These are phyloP conservation scores for Ogataea pignaliae DNA, from an alignment of 805 yeast species.

Conservation along the genomic window DNA sequence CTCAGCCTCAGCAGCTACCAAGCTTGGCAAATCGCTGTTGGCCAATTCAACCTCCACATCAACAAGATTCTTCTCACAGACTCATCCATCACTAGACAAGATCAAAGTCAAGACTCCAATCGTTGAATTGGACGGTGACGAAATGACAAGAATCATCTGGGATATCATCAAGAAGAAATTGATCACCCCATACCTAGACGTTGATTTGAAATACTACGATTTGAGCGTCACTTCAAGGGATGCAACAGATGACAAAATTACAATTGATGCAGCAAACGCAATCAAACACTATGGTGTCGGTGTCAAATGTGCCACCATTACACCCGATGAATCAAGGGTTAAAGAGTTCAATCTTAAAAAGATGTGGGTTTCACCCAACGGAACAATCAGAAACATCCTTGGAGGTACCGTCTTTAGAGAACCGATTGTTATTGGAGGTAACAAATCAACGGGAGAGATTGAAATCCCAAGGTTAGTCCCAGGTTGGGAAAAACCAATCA, in stretches of 20 bases:
- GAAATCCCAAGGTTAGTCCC: constrained; percentile 82
- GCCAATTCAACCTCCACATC: background rate
- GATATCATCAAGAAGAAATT: constrained; percentile 79
- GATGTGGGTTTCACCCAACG: constrained; percentile 98
- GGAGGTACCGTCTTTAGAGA: constrained; percentile 98
- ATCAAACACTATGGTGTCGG: constrained; percentile 87
- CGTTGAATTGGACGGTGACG: constrained; percentile 98
- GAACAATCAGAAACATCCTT: constrained; percentile 90
- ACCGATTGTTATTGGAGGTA: constrained; percentile 68
- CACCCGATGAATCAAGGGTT: constrained; percentile 97
- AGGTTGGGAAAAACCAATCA: constrained; percentile 92
- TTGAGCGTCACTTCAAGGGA: constrained; percentile 85
- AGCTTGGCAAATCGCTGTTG: background rate
- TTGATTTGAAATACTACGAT: constrained; percentile 89
- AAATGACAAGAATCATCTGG: constrained; percentile 97
- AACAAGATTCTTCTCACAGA: background rate
- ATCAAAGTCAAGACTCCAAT: constrained; percentile 82
- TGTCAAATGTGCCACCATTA: constrained; percentile 95
- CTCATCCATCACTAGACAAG: constrained; percentile 34
- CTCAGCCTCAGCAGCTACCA: no score
- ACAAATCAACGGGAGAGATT: constrained; percentile 30
- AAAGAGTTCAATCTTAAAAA: constrained; percentile 85
- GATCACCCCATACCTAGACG: constrained; percentile 77
- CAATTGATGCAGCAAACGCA: constrained; percentile 86
- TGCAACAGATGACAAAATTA: constrained; percentile 81